Evolutionary conservation across 1,284 basidiomycete genomes (phyloP), one percentile per base, ranked within the genome.

Genomic region (Cryptococcus amylolentus): DNA sequence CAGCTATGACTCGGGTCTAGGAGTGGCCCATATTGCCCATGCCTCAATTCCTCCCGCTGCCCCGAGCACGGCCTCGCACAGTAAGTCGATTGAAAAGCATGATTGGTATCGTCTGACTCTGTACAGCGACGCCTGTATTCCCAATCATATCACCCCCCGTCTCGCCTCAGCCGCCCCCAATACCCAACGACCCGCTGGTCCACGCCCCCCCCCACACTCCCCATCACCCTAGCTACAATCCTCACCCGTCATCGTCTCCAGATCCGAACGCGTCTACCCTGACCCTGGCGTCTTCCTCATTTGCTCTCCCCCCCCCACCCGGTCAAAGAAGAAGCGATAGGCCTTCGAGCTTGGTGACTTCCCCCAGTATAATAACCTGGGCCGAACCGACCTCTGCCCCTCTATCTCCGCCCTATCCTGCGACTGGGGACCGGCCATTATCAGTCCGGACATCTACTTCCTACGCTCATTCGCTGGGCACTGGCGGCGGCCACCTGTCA

Each of bases 151-250:
- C 45, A 26, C 14, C 50, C 12, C n/a, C 50, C 35, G 48, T 39
- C 31, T 35, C 53, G 23, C 40, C 48, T 4, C 47, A 18, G 27
- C 49, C 12, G n/a, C 49, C 7, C 26, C 23, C 12, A 51, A 20
- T 54, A 16, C 37, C 14, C 26, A n/a, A 14, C 27, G 23, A 14
- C 31, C 28, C 48, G 27, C 31, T 44, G 10, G 16, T 86, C 31
- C 89, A 91, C 71, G 89, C 89, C 7, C 95, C 95, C 0, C 82
- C 88, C 42, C 91, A 94, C 72, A 91, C 91, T 0, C 80, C 85
- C 7, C 91, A 92, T 60, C 93, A 98, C 77, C 95, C 94, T 3
- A 84, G 90, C 51, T 91, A 97, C 77, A 98, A 98, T 73, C 94
- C 94, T 3, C 85, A 88, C 20, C 95, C 95, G 14, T 87, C 87